Evolutionary conservation across 2,329 filamentous ascomycete species (phyloP).

Genomic region (Ceratocystis destructans): DNA sequence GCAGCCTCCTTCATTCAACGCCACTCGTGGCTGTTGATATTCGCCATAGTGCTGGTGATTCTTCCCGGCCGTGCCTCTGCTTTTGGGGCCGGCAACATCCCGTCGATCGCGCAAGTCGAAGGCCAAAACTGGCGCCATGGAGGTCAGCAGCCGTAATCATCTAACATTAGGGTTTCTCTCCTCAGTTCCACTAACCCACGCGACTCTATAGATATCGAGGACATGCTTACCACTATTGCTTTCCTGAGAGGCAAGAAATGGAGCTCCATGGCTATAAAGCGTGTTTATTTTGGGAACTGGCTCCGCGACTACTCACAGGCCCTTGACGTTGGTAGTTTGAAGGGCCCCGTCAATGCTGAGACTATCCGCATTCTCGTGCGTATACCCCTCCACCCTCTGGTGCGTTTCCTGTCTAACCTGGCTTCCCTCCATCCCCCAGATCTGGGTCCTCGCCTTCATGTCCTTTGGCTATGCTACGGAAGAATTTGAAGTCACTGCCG

Average conservation of each 20-base stretch:
- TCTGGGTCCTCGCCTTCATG: slow-evolving; percentile 57
- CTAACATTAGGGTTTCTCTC: not conserved
- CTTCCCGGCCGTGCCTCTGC: slow-evolving; percentile 44
- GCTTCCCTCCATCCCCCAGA: not conserved
- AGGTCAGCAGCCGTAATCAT: slow-evolving; percentile 28
- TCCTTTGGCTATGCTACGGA: slow-evolving; percentile 55
- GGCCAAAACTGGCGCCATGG: slow-evolving; percentile 58
- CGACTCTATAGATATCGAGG: slow-evolving; percentile 51
- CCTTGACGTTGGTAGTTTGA: slow-evolving; percentile 66
- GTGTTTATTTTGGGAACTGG: slow-evolving; percentile 80
- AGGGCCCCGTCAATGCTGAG: slow-evolving; percentile 56
- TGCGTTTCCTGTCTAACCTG: not conserved
- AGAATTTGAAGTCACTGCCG: slow-evolving; percentile 67
- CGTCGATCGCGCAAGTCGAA: slow-evolving; percentile 49
- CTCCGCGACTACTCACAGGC: slow-evolving; percentile 74
- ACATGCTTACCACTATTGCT: slow-evolving; percentile 62
- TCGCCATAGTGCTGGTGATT: slow-evolving; percentile 41
- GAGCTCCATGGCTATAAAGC: slow-evolving; percentile 63
- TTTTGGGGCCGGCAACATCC: slow-evolving; percentile 59
- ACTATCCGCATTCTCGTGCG: slow-evolving; percentile 60
- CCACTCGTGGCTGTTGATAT: slow-evolving; percentile 38
- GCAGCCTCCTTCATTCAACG: slow-evolving; percentile 36
- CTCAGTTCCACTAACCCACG: not conserved
- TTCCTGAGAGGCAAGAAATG: slow-evolving; percentile 75
- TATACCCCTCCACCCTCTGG: not conserved